These are phyloP conservation scores for Fusarium beomiforme DNA, from an alignment of 2,329 filamentous ascomycete genomes.

Conservation along the genomic window DNA sequence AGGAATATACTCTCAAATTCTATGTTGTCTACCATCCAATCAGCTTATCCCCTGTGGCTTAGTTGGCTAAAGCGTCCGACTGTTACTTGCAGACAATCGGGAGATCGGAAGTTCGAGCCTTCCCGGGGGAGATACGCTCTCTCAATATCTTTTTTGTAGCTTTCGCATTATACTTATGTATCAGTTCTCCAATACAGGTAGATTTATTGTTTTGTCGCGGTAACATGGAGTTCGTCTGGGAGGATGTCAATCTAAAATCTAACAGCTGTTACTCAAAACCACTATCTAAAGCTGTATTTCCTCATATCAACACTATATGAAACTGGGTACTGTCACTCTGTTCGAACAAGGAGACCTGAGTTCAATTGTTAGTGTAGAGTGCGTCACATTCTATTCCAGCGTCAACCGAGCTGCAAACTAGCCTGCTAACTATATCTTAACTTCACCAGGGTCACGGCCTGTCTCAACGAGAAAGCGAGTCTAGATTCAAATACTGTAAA, in stretches of 20 bases:
- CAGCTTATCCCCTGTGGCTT: conserved; percentile 38
- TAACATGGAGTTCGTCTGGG: not conserved
- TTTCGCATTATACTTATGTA: too few species aligned
- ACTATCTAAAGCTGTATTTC: too few species aligned
- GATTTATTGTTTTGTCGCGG: not conserved
- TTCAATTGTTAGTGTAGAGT: not conserved
- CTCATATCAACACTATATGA: too few species aligned
- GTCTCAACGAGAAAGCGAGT: too few species aligned
- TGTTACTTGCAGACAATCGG: conserved; percentile 42
- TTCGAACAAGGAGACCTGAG: too few species aligned
- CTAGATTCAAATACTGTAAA: too few species aligned
- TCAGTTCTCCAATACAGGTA: too few species aligned
- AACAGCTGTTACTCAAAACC: too few species aligned
- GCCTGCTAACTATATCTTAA: too few species aligned
- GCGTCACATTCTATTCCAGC: not conserved
- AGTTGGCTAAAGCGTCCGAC: conserved; percentile 42
- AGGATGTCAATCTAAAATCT: not conserved
- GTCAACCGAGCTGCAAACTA: not conserved
- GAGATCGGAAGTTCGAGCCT: conserved; percentile 46
- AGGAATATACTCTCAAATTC: rapidly evolving
- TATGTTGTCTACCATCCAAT: not conserved
- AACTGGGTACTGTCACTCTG: not conserved
- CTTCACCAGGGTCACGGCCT: too few species aligned
- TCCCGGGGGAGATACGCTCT: conserved; percentile 37
- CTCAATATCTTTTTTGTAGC: not conserved